These are phyloP conservation scores for Malassezia yamatoensis DNA, from an alignment of 1,284 basidiomycete genomes.

Conservation along the genomic window DNA sequence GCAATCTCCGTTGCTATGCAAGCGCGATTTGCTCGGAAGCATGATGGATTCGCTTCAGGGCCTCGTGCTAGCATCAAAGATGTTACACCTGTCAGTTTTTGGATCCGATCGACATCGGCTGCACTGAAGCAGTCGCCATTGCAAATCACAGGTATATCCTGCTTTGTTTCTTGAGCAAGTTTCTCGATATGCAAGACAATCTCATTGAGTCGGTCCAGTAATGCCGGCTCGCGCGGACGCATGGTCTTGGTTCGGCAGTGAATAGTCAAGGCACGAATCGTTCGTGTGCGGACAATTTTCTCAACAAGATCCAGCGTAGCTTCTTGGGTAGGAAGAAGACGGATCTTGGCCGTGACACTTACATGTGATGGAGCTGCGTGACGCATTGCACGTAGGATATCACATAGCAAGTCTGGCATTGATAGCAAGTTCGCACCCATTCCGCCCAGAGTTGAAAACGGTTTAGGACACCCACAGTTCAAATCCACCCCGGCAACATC, in stretches of 20 bases:
- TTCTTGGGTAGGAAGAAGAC: conserved; percentile 72
- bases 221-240: conserved; percentile 71
- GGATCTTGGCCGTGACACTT: conserved; percentile 60
- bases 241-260: conserved; percentile 91
- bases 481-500: conserved; percentile 90
- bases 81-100: conserved; percentile 60
- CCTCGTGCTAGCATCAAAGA: conserved; percentile 92
- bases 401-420: conserved; percentile 77
- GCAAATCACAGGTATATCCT: conserved; percentile 69
- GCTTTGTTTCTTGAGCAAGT: conserved; percentile 51
- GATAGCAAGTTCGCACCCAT: conserved; percentile 94
- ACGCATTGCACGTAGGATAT: conserved; percentile 52
- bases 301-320: conserved; percentile 78
- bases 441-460: conserved; percentile 85
- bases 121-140: conserved; percentile 84
- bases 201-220: conserved; percentile 68
- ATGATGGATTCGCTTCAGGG: conserved; percentile 82
- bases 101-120: conserved; percentile 66
- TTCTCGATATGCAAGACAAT: conserved; percentile 69
- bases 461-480: conserved; percentile 79
- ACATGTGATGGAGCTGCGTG: conserved; percentile 53
- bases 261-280: conserved; percentile 74
- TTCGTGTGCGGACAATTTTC: conserved; percentile 71
- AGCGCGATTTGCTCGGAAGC: conserved; percentile 57
- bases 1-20: conserved; percentile 34